phyloP scores from a whole-genome alignment of 1,284 basidiomycete species.

The Rhodotorula sp. region DNA sequence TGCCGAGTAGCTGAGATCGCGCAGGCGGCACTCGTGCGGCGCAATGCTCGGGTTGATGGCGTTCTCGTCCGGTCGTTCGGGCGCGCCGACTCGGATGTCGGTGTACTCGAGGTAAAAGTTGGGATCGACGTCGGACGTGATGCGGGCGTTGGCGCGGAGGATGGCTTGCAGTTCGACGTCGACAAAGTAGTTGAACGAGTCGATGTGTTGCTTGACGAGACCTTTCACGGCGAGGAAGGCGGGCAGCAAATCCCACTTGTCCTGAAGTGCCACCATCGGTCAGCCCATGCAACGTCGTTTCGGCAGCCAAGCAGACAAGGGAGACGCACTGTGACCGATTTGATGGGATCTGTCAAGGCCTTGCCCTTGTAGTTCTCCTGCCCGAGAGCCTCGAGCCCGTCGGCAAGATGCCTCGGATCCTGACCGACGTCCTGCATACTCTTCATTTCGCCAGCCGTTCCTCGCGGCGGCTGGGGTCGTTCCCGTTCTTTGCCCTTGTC shows the following conservation, averaged over 20 bases:
- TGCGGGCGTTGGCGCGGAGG: conserved; percentile 85
- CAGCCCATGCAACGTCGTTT: neutral
- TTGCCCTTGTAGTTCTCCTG: conserved; percentile 48
- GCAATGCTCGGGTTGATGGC: conserved; percentile 80
- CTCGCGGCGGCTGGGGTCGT: neutral
- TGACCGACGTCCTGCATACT: conserved; percentile 31
- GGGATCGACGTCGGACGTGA: conserved; percentile 95
- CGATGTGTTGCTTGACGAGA: conserved; percentile 99
- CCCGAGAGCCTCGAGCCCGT: conserved; percentile 45
- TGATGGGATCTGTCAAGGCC: conserved; percentile 54
- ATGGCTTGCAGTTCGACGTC: conserved; percentile 97
- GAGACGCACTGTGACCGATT: conserved; percentile 54
- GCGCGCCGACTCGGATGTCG: conserved; percentile 88
- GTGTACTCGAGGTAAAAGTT: conserved; percentile 96
- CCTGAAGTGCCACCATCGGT: conserved; percentile 55
- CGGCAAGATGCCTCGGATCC: conserved; percentile 22
- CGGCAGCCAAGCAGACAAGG: neutral
- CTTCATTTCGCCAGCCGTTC: conserved; percentile 22
- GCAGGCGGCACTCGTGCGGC: conserved; percentile 94
- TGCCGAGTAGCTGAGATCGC: conserved; percentile 93
- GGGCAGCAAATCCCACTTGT: conserved; percentile 94
- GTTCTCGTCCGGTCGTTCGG: conserved; percentile 80
- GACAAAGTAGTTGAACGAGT: conserved; percentile 99
- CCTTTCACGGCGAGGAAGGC: conserved; percentile 95
- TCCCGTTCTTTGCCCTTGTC: conserved; percentile 29